These are phyloP conservation scores for Colletotrichum horii DNA, from an alignment of 2,329 filamentous ascomycete genomes.

Conservation along the genomic window DNA sequence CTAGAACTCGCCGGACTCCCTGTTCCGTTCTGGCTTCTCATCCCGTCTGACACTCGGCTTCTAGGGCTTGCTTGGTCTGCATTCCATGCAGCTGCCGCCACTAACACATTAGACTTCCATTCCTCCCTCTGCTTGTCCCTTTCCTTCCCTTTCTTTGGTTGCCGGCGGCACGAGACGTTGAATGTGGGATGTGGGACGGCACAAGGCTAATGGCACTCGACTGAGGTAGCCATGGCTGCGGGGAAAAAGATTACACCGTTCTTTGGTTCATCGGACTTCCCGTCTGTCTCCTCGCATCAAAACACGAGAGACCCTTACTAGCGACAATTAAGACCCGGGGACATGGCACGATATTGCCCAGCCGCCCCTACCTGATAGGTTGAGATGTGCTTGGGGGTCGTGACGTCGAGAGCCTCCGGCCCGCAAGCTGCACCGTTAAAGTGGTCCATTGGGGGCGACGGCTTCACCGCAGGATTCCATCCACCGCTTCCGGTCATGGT, in stretches of 20 bases:
- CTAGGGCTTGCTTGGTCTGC: not conserved
- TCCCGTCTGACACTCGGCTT: not conserved
- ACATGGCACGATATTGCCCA: constrained; percentile 2
- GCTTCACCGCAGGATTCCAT: not conserved
- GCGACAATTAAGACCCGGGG: not conserved
- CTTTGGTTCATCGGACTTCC: constrained; percentile 7
- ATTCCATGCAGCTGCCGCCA: not conserved
- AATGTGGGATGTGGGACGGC: not conserved
- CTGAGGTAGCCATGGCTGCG: constrained; percentile 4
- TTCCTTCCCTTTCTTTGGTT: not conserved
- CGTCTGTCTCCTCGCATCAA: not conserved
- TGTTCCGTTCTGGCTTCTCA: not conserved
- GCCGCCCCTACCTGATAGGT: not conserved
- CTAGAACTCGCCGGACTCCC: not conserved
- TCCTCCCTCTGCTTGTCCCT: not conserved
- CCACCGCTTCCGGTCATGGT: not conserved
- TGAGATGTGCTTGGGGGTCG: not conserved
- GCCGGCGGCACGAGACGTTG: constrained; percentile 4
- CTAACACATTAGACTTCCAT: not conserved
- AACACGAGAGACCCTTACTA: constrained; percentile 7
- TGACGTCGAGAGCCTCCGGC: not conserved
- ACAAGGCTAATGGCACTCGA: not conserved
- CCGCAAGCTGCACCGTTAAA: not conserved
- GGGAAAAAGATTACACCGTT: not conserved
- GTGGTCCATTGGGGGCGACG: not conserved